A percentile compares a stretch with the other conserved stretches of the same genome.
These are phyloP conservation scores for Penicillium pulvis DNA, from an alignment of 495 filamentous ascomycete species.

Conservation along the genomic window DNA sequence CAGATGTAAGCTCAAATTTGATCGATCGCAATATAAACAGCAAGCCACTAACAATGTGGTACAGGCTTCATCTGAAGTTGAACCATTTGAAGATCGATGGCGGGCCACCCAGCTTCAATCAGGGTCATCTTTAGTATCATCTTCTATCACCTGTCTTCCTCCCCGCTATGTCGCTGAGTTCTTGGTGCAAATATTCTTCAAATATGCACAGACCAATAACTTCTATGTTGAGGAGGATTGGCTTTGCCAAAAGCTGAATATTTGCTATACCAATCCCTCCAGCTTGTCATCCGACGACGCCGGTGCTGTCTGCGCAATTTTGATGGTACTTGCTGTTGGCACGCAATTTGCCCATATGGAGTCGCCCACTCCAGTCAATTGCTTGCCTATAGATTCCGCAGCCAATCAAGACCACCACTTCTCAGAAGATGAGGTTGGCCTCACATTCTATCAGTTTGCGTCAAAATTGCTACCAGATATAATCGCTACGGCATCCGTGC, in stretches of 20 bases:
- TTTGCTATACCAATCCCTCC: constrained; percentile 46
- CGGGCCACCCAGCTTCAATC: constrained; percentile 52
- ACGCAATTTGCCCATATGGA: constrained; percentile 58
- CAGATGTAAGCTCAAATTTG: constrained; percentile 32
- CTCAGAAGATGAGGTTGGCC: constrained; percentile 53
- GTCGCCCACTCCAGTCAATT: constrained; percentile 44
- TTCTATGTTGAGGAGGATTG: constrained; percentile 55
- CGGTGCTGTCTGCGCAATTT: constrained; percentile 46
- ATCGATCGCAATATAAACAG: not conserved
- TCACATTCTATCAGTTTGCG: constrained; percentile 55
- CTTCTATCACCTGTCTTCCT: constrained; percentile 48
- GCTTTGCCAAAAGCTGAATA: constrained; percentile 46
- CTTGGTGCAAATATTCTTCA: constrained; percentile 53
- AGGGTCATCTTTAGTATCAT: constrained; percentile 40
- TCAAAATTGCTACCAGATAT: constrained; percentile 53
- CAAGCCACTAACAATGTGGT: not conserved
- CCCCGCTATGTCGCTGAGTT: constrained; percentile 55
- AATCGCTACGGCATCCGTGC: constrained; percentile 53
- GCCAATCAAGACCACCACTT: constrained; percentile 46
- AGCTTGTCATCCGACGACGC: constrained; percentile 50
- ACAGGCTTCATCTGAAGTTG: constrained; percentile 41
- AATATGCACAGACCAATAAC: constrained; percentile 56
- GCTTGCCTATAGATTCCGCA: constrained; percentile 30
- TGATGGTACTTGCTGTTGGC: constrained; percentile 55
- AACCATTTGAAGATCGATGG: constrained; percentile 52